Conservation (phyloP, 169 alveolate genomes). For the Cystoisospora suis region DNA sequence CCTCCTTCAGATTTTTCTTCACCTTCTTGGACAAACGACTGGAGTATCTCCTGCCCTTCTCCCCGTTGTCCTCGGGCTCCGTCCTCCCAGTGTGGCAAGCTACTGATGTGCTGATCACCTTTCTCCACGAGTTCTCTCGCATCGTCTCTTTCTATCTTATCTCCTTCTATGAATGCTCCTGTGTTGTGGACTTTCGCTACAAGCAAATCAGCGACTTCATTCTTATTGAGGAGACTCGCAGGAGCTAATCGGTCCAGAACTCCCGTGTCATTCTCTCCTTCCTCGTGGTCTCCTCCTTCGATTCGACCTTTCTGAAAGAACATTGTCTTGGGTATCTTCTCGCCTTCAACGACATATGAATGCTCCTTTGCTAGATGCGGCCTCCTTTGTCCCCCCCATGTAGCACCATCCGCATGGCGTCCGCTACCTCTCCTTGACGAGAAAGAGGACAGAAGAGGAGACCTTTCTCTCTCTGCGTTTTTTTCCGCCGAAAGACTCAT, state of each 20-base stretch:
- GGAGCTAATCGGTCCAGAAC: not conserved
- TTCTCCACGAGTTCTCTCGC: not conserved
- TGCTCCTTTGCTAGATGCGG: too few relatives aligned
- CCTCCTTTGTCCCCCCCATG: too few relatives aligned
- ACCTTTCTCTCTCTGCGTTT: too few relatives aligned
- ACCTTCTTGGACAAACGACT: not conserved
- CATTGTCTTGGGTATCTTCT: too few relatives aligned
- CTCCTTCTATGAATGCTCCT: not conserved
- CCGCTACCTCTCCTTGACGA: too few relatives aligned
- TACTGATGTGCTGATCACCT: not conserved
- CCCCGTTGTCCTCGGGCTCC: not conserved
- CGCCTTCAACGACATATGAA: too few relatives aligned
- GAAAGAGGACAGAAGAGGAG: too few relatives aligned
- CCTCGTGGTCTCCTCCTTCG: too few relatives aligned
- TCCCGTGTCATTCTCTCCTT: too few relatives aligned
- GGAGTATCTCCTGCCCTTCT: not conserved
- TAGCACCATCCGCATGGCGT: too few relatives aligned
- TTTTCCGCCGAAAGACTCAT: too few relatives aligned
- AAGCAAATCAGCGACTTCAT: not conserved
- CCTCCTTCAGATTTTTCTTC: not conserved
- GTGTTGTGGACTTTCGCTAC: conserved; percentile 25
- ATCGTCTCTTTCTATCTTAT: not conserved
- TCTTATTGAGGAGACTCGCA: not conserved
- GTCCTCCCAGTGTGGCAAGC: not conserved
- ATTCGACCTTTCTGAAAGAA: too few relatives aligned